A percentile compares a stretch with the other conserved stretches of the same genome.
Conservation (phyloP, 768 basidiomycete species). For the Tephrocybe sp. region DNA sequence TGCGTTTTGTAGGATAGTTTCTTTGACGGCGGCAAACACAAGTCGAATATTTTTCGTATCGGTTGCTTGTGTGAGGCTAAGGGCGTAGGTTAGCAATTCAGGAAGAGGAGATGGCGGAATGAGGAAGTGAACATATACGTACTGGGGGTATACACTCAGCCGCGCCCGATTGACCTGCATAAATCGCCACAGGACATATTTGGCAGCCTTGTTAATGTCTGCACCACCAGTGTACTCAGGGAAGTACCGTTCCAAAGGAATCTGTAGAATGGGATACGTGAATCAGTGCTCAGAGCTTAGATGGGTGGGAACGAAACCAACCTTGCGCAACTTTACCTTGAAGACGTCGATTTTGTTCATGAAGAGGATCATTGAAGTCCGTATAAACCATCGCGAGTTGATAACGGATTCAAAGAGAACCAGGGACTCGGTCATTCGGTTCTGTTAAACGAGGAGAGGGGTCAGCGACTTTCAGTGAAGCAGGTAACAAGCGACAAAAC, state of each 20-base stretch:
- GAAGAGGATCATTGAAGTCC: slow-evolving; percentile 90
- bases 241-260: slow-evolving; percentile 78
- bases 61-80: slow-evolving; percentile 19
- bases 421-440: slow-evolving; percentile 92
- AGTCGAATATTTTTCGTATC: slow-evolving; percentile 17
- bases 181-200: slow-evolving; percentile 93
- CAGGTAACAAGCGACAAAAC: no score
- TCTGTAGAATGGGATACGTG: slow-evolving; percentile 31
- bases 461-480: no score
- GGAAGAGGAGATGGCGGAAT: neutral
- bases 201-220: slow-evolving; percentile 92
- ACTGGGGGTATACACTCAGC: slow-evolving; percentile 92
- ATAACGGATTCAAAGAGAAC: slow-evolving; percentile 68
- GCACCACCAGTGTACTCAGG: slow-evolving; percentile 87
- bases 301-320: slow-evolving; percentile 29
- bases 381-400: slow-evolving; percentile 74
- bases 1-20: slow-evolving; percentile 17
- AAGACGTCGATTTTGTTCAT: slow-evolving; percentile 95
- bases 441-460: no score
- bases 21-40: slow-evolving; percentile 17
- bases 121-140: slow-evolving; percentile 28
- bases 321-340: slow-evolving; percentile 65
- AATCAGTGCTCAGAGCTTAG: no score
- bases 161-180: slow-evolving; percentile 87
- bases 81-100: neutral